Base-by-base conservation (phyloP, 1,139 yeast genomes). In the Lodderomyces margitis region DNA sequence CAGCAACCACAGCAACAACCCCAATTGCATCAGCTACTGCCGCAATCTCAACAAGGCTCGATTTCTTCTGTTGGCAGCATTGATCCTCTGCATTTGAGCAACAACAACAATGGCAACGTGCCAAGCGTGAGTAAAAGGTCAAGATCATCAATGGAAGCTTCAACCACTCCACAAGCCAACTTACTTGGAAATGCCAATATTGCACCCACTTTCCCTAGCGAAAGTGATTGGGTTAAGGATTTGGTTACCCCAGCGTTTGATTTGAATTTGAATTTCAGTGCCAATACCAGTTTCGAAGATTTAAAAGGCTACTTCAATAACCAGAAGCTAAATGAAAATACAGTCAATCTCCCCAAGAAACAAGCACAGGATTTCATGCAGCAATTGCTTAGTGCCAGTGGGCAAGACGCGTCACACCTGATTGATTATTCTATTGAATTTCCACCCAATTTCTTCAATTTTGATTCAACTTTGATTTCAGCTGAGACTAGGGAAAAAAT, bases 151-250 rank as follows among this genome's bases (percentile, higher is more conserved):
- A 38, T 36, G 47, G 46, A 15, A 45, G 32, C 32, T 28, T 28
- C 32, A 15, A 15, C 15, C 11, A 28, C 32, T 4, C 32, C 32
- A 15, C 32, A 28, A 28, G 32, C 19, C 11, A 28, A 19, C 19
- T 28, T 28, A 28, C 19, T 28, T 15, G 32, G 32, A 28, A 28
- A 28, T 9, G 32, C 19, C 19, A 15, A 9, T 9, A 12, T 25
- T 6, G 30, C 30, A 12, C 30, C 16, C 9, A 9, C 16, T 4
- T 28, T 12, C 15, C 19, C 32, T n/a, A 45, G 52, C 41, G 61
- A 66, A 42, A 74, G 78, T 48, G 81, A 83, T 57, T 78, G 94
- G 95, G 55, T 87, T 40, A 71, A 78, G 46, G 83, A 81, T 62
- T 80, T 83, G 47, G 79, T 81, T 40, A 76, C 73, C 44, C 74